Evolutionary conservation across 805 yeast species (phyloP).

Genomic region (Yarrowia deformans): DNA sequence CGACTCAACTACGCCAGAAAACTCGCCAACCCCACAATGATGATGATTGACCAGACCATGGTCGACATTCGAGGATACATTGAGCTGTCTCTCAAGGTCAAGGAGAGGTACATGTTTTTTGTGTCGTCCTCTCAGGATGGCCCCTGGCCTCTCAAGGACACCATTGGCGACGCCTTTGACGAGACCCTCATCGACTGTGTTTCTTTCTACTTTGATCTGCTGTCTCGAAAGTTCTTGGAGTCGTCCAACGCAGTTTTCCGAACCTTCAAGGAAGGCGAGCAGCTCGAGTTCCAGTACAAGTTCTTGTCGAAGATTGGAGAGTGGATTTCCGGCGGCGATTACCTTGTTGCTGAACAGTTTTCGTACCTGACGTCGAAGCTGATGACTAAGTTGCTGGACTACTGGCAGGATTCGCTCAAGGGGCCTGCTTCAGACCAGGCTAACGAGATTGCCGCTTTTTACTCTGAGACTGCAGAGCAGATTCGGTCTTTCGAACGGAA

Average conservation of each 20-base stretch:
- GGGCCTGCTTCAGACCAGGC: constrained; percentile 60
- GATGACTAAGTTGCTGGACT: constrained; percentile 70
- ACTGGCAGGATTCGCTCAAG: constrained; percentile 72
- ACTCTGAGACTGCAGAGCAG: constrained; percentile 52
- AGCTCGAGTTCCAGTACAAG: constrained; percentile 81
- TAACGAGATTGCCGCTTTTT: constrained; percentile 61
- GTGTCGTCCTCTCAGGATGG: constrained; percentile 58
- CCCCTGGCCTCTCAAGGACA: constrained; percentile 75
- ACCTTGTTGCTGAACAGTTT: constrained; percentile 80
- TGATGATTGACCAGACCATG: constrained; percentile 94
- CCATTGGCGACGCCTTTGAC: constrained; percentile 71
- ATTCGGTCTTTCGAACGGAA: constrained; percentile 71
- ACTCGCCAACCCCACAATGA: constrained; percentile 84
- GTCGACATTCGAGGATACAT: constrained; percentile 83
- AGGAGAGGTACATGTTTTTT: constrained; percentile 68
- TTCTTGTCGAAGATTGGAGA: constrained; percentile 78
- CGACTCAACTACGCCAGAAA: constrained; percentile 80
- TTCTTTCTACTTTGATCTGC: constrained; percentile 68
- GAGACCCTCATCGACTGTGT: constrained; percentile 74
- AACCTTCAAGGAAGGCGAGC: constrained; percentile 91
- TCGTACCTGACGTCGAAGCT: constrained; percentile 70
- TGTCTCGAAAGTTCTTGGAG: constrained; percentile 80
- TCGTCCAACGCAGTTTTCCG: constrained; percentile 70
- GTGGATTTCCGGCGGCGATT: constrained; percentile 80
- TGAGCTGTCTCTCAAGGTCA: constrained; percentile 74